Evolutionary conservation across 148 eudicot genomes (phyloP).

Genomic region (Silene uniflora): DNA sequence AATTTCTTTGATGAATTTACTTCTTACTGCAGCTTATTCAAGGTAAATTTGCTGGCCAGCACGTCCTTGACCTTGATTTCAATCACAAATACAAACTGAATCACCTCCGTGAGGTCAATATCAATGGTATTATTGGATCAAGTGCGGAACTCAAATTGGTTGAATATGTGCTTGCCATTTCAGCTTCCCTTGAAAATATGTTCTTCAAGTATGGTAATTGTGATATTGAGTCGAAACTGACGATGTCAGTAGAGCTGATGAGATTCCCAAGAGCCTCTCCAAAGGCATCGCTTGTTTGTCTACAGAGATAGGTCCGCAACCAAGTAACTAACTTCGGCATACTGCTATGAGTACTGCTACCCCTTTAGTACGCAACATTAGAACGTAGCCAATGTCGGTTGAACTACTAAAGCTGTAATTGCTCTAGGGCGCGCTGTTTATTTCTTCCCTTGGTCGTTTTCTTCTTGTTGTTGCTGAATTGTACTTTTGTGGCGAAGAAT

Average conservation of each 20-base stretch:
- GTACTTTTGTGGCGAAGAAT: too few species aligned
- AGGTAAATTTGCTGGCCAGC: neutral
- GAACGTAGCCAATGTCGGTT: too few species aligned
- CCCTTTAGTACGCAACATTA: too few species aligned
- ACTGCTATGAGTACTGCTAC: too few species aligned
- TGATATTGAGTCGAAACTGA: neutral
- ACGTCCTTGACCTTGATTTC: neutral
- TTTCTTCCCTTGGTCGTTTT: too few species aligned
- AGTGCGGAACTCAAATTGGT: slow-evolving; percentile 13
- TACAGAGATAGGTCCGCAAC: neutral
- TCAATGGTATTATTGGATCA: slow-evolving; percentile 8
- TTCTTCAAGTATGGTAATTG: neutral
- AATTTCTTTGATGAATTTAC: neutral
- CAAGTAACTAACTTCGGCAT: neutral
- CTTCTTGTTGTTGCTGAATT: too few species aligned
- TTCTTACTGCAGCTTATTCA: neutral
- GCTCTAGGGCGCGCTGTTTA: too few species aligned
- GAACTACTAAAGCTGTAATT: too few species aligned
- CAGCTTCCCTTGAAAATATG: neutral
- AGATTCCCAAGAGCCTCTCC: neutral
- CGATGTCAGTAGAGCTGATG: neutral
- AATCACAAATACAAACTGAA: neutral
- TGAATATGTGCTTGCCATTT: slow-evolving; percentile 6
- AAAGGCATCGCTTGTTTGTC: neutral
- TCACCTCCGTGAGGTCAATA: neutral